A percentile compares a stretch with the other conserved stretches of the same genome.
Conservation (phyloP, 805 yeast species). For the Nakazawaea ambrosiae region DNA sequence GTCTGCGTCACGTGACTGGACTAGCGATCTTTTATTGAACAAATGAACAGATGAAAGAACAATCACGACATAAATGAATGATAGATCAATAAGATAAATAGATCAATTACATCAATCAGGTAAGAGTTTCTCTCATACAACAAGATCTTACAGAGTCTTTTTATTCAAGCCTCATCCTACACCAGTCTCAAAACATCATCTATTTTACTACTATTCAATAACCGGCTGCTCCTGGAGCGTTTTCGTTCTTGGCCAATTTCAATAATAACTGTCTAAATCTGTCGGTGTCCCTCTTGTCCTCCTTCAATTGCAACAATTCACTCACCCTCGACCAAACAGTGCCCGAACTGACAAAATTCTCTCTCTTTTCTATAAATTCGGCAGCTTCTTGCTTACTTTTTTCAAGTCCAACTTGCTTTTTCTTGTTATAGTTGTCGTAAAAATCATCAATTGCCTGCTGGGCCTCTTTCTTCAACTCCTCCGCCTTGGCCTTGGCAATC, state of each 20-base stretch:
- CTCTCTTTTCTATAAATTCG: conserved; percentile 67
- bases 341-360: conserved; percentile 44
- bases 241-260: conserved; percentile 48
- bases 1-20: too few relatives aligned
- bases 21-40: too few relatives aligned
- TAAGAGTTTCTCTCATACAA: too few relatives aligned
- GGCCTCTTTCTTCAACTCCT: conserved; percentile 68
- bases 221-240: conserved; percentile 52
- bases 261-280: conserved; percentile 44
- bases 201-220: too few relatives aligned
- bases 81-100: too few relatives aligned
- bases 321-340: conserved; percentile 52
- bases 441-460: conserved; percentile 82
- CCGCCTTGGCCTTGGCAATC: conserved; percentile 54
- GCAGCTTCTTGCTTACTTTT: conserved; percentile 62
- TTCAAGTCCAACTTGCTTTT: conserved; percentile 64
- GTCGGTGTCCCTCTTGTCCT: conserved; percentile 39
- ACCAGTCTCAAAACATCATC: too few relatives aligned
- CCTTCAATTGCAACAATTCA: conserved; percentile 32
- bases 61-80: too few relatives aligned
- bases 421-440: conserved; percentile 82
- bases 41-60: too few relatives aligned
- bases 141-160: too few relatives aligned
- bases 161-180: too few relatives aligned
- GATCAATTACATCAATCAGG: too few relatives aligned